Base-by-base conservation (phyloP, 2,329 filamentous ascomycete species). In the Epichloe uncinata region DNA sequence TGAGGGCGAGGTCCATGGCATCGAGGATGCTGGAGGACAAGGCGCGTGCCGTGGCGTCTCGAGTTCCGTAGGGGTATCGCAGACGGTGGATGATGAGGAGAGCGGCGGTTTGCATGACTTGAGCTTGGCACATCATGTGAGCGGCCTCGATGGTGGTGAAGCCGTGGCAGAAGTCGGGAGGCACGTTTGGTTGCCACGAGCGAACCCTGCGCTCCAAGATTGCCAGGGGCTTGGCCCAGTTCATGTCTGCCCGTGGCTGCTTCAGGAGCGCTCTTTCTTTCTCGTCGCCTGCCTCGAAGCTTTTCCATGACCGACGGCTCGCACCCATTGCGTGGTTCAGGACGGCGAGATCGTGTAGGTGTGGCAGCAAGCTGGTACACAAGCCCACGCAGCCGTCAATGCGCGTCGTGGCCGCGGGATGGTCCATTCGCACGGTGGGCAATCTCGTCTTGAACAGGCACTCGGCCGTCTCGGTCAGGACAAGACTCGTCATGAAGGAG, bases 61-160 rank as follows among this genome's bases (percentile, higher is more conserved):
- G 33, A 7, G 37, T 35, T 11, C 43, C 48, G 15, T 58, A 63
- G 0, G 53, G 52, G 48, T 55, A 48, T 11, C 55, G 52, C 3
- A 63, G 50, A 1, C 60, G 52, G 40, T 61, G 57, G 0, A 60
- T 47, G 7, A 62, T 49, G 5, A 63, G 53, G 3, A 61, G 50
- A 5, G 53, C 55, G 1, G 56, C 56, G 3, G 55, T 46, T 4
- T 55, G 57, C 50, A 59, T 54, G 12, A 58, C 56, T 16, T 59
- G 56, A 2, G 54, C 57, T 26, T 64, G 61, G 11, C 59, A 61
- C 41, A 61, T 51, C 60, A 64, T 62, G 44, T 61, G 60, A 0
- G 57, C 51, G 2, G 61, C 52, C 30, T 63, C 61, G 9, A 46
- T 42, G 0, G 57, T 42, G 4, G 54, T 55, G 16, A 56, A 61